A percentile compares a stretch with the other conserved stretches of the same genome.
Conservation (phyloP, 208 protist genomes). For the Leishmania arabica region DNA sequence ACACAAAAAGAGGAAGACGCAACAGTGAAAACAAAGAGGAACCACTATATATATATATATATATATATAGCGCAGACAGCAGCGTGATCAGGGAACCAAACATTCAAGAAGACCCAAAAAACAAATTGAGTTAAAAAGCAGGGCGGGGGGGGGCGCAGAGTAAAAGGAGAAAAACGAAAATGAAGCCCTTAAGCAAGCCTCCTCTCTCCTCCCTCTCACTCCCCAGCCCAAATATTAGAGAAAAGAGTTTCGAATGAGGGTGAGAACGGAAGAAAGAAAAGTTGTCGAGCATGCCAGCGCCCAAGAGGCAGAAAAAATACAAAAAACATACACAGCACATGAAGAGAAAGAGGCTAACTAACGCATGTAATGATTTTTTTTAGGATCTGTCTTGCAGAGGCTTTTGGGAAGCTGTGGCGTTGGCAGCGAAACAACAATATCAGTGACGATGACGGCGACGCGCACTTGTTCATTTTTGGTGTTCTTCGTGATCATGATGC, state of each 20-base stretch:
- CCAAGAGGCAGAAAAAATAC: not conserved
- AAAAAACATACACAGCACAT: not conserved
- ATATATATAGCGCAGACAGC: not conserved
- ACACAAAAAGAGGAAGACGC: not conserved
- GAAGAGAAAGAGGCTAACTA: conserved; percentile 1
- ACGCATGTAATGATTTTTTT: conserved; percentile 5
- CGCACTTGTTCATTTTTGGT: conserved; percentile 12
- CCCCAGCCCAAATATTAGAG: not conserved
- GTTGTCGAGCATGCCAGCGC: not conserved
- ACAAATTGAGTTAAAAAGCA: not conserved
- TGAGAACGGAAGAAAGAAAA: not conserved
- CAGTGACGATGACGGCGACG: conserved; percentile 9
- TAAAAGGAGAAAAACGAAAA: not conserved
- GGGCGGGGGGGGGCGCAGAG: not conserved
- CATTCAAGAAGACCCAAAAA: not conserved
- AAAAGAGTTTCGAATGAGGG: not conserved
- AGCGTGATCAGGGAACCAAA: not conserved
- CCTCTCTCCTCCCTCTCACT: not conserved
- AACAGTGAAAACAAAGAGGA: conserved; percentile 2
- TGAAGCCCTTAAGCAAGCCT: not conserved
- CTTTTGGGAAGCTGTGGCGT: conserved; percentile 2
- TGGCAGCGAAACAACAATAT: conserved; percentile 7
- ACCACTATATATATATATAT: not conserved
- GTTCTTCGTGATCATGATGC: conserved; percentile 4
- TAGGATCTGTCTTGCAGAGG: conserved; percentile 10